phyloP scores from a whole-genome alignment of 2,329 filamentous ascomycete species.

The Saccharata proteae region DNA sequence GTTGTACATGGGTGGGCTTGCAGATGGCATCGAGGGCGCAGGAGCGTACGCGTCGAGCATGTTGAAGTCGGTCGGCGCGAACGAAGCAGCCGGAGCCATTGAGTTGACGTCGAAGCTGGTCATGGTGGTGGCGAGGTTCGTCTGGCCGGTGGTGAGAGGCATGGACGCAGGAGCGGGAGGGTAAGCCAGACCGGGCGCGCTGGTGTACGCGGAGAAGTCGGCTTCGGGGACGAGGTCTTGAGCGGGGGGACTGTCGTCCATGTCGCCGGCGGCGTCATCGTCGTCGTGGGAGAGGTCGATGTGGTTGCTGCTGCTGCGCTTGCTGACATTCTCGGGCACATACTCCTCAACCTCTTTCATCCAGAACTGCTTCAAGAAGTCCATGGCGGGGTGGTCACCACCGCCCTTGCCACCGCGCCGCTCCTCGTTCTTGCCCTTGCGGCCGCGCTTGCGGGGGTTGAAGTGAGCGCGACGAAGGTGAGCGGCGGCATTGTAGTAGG shows the following conservation, averaged over 20 bases:
- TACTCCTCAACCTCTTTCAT: constrained; percentile 45
- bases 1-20: too few species aligned
- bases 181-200: too few species aligned
- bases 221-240: too few species aligned
- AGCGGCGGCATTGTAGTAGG: constrained; percentile 90
- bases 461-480: constrained; percentile 85
- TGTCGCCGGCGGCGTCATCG: constrained; percentile 5
- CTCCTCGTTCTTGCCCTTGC: constrained; percentile 45
- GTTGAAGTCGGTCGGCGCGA: constrained; percentile 3
- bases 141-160: too few species aligned
- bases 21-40: too few species aligned
- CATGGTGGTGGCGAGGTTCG: neutral
- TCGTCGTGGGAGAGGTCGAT: constrained; percentile 4
- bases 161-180: too few species aligned
- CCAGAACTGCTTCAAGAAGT: constrained; percentile 45
- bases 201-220: too few species aligned
- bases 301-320: neutral
- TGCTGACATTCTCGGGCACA: constrained; percentile 13
- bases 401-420: constrained; percentile 50
- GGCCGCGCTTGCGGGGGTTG: constrained; percentile 51
- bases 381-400: constrained; percentile 50
- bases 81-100: neutral
- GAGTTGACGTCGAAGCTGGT: neutral
- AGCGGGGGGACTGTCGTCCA: too few species aligned
- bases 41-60: constrained; percentile 7